Conservation (phyloP, 768 basidiomycete species). For the Harrya chromipes region DNA sequence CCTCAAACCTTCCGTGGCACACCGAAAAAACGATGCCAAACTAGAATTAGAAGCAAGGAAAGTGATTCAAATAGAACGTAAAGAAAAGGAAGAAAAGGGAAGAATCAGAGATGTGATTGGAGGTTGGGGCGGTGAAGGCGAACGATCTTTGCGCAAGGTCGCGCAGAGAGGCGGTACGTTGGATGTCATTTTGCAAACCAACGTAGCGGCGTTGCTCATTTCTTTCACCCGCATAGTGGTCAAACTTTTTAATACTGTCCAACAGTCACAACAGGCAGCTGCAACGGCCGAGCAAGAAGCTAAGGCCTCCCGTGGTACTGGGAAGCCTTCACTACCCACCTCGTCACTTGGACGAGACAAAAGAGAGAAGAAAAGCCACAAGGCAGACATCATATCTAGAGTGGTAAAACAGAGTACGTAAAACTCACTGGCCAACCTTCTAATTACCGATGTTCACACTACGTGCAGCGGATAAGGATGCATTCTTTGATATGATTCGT, state of each 20-base stretch:
- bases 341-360: slow-evolving; percentile 51
- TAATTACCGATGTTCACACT: slow-evolving; percentile 7
- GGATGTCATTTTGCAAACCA: not conserved
- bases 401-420: slow-evolving; percentile 56
- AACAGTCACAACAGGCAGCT: slow-evolving; percentile 68
- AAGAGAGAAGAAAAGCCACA: slow-evolving; percentile 48
- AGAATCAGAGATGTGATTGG: slow-evolving; percentile 70
- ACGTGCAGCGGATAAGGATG: slow-evolving; percentile 65
- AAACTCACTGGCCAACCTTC: slow-evolving; percentile 1
- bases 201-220: not conserved
- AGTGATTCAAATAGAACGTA: slow-evolving; percentile 65
- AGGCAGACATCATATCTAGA: slow-evolving; percentile 51
- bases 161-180: slow-evolving; percentile 78
- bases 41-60: slow-evolving; percentile 70
- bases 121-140: slow-evolving; percentile 87
- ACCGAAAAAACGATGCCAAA: slow-evolving; percentile 73
- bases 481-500: slow-evolving; percentile 81
- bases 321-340: slow-evolving; percentile 70
- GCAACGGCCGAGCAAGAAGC: slow-evolving; percentile 51
- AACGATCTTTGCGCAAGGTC: slow-evolving; percentile 73
- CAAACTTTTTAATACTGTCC: slow-evolving; percentile 84
- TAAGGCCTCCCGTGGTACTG: slow-evolving; percentile 63
- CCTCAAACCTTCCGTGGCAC: slow-evolving; percentile 69
- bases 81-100: slow-evolving; percentile 69
- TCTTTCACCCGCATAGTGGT: slow-evolving; percentile 48